Evolutionary conservation across 306 rosid species (phyloP), one percentile per base, ranked within the genome.

Genomic region (Cucurbita pepo): DNA sequence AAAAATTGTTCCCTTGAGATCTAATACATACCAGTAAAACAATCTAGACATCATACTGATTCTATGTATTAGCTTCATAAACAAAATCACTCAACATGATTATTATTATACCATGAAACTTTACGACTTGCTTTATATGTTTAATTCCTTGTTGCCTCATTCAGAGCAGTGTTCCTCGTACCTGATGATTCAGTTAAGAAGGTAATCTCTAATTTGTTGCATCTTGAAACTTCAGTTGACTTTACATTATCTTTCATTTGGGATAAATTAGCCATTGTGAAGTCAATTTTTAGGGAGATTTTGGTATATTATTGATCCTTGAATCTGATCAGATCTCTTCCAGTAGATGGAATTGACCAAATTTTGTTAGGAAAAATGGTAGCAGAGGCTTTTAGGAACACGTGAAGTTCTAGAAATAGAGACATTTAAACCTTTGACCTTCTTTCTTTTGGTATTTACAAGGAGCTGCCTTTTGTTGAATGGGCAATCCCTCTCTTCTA

Each of bases 401-500:
- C 40, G 6, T 57, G 40, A 22, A 56, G 62, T 8, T 56, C 22
- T 6, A 52, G 56, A 52, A 52, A 53, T 53, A 16, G 19, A n/a
- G 59, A 22, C 63, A 19, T 19, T 38, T 43, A 2, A 45, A 45
- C 21, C 47, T 19, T 66, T 16, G 40, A 3, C 11, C 55, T 50
- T 34, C 41, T n/a, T 19, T 65, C 19, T 41, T 44, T 43, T 38
- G 69, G 22, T 63, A 40, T n/a, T 40, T 18, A 6, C 51, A 44
- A 41, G 15, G 15, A 64, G 36, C 74, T 69, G 74, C 74, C 74
- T 69, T 48, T 48, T 69, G 45, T 69, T 69, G 74, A 69, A 69
- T 30, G 30, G 22, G 6, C 45, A 10, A 69, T 60, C 67, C 13
- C 38, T 66, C 34, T 63, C 52, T 63, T 10, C 73, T 69, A 69